Percentiles rank a stretch among this genome's conserved stretches.
phyloP scores from a whole-genome alignment of 306 rosid species.

The Rosa persica region DNA sequence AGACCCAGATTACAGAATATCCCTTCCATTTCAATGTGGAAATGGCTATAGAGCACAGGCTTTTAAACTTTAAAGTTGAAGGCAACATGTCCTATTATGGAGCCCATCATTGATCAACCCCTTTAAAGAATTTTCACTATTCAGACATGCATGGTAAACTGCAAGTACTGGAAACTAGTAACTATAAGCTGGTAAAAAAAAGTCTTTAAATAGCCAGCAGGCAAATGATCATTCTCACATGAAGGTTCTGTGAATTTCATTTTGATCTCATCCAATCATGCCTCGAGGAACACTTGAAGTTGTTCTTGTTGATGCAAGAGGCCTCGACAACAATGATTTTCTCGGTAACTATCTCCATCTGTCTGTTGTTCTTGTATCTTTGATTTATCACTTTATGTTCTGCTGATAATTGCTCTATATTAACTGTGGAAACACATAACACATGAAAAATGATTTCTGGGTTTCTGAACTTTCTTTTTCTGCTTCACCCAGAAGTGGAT shows the following conservation, averaged over 20 bases:
- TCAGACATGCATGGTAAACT: neutral
- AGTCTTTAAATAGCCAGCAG: neutral
- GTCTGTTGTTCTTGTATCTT: no score
- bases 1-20: no score
- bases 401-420: neutral
- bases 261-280: slow-evolving; percentile 36
- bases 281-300: slow-evolving; percentile 77
- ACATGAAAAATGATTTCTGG: neutral
- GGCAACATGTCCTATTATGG: neutral
- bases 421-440: neutral
- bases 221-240: neutral
- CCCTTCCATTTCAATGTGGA: no score
- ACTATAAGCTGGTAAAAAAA: neutral
- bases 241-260: neutral
- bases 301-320: slow-evolving; percentile 60
- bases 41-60: neutral
- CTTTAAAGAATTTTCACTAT: neutral
- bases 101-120: neutral
- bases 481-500: neutral
- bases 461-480: neutral
- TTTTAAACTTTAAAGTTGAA: neutral
- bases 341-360: slow-evolving; percentile 40
- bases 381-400: no score
- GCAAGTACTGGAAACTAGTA: neutral
- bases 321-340: slow-evolving; percentile 67